Evolutionary conservation across 2,329 filamentous ascomycete genomes (phyloP), one percentile per base, ranked within the genome.

Genomic region (Colletotrichum cuscutae): DNA sequence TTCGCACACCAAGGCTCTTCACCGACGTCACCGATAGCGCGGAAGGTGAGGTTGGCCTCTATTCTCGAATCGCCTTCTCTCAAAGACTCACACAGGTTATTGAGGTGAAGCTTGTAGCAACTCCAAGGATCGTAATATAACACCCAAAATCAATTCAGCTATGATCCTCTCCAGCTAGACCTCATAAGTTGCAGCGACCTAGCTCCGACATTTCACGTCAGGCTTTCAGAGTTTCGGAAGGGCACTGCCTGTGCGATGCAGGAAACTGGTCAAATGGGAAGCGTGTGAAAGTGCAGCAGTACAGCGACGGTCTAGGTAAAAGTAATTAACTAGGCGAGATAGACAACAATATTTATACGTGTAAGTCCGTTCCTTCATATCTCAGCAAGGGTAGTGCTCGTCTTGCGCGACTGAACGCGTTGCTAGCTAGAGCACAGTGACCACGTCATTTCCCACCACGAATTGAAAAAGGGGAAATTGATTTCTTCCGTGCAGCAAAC

Each of bases 1-100:
- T 56, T 71, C 56, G 46, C 15, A 69, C 59, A 69, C 65, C 69
- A 59, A 22, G 7, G 22, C 22, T 4, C 22, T 32, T 53, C 65
- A 72, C 70, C 65, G 54, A 46, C 19, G 13, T 35, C 61, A 73
- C 35, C 71, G 66, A 64, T 5, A 1, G 2, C n/a, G 9, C 13
- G 22, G 19, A 26, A 52, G 67, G 60, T 65, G 67, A 69, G 67
- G 30, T 9, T 11, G n/a, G 46, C 28, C n/a, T 35, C n/a, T 24
- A 22, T 30, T 7, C 37, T 62, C 42, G 5, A 49, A 6, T 52
- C 19, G 59, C 22, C 19, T 49, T 49, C n/a, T 49, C 42, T 49
- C 12, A 22, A 26, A 61, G 35, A n/a, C 15, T 26, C 12, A n/a
- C 15, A 4, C 30, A 22, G 3, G 7, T 9, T 9, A 19, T 49